phyloP scores from a whole-genome alignment of 306 rosid species.

The Cucurbita argyrosperma region DNA sequence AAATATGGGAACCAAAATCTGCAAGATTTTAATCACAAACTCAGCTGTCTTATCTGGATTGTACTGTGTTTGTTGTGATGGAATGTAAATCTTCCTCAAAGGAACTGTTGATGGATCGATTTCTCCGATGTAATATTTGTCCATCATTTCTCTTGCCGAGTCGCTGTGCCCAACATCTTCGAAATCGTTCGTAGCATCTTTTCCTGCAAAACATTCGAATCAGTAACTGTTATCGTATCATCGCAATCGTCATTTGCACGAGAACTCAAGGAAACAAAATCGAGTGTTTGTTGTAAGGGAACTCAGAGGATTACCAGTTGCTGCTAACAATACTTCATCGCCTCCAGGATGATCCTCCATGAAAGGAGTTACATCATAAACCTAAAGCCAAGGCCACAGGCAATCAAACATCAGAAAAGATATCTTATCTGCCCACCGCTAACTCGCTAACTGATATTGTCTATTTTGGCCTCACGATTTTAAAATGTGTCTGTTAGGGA shows the following conservation, averaged over 20 bases:
- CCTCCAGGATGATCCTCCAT: slow-evolving; percentile 99
- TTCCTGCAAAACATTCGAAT: slow-evolving; percentile 33
- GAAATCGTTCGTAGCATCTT: slow-evolving; percentile 86
- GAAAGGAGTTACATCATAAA: slow-evolving; percentile 74
- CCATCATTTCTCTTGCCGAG: slow-evolving; percentile 83
- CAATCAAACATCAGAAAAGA: not conserved
- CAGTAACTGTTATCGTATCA: not conserved
- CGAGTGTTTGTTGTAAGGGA: not conserved
- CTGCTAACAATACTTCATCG: slow-evolving; percentile 70
- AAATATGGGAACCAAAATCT: slow-evolving; percentile 73
- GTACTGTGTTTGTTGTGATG: slow-evolving; percentile 39
- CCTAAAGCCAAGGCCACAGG: slow-evolving; percentile 22
- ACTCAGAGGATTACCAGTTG: slow-evolving; percentile 45
- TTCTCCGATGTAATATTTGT: slow-evolving; percentile 66
- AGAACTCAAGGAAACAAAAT: not conserved
- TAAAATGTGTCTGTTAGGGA: too few relatives aligned
- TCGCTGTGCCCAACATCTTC: slow-evolving; percentile 99
- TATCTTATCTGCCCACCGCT: not conserved
- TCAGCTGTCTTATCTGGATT: slow-evolving; percentile 66
- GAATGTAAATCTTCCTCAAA: slow-evolving; percentile 22
- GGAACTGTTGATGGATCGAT: slow-evolving; percentile 70
- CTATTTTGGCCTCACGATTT: too few relatives aligned
- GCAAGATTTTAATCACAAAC: slow-evolving; percentile 67
- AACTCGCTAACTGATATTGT: too few relatives aligned
- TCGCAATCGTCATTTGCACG: not conserved